Evolutionary conservation across 2,329 filamentous ascomycete species (phyloP), one percentile per base, ranked within the genome.

Genomic region (Corynespora cassiicola): DNA sequence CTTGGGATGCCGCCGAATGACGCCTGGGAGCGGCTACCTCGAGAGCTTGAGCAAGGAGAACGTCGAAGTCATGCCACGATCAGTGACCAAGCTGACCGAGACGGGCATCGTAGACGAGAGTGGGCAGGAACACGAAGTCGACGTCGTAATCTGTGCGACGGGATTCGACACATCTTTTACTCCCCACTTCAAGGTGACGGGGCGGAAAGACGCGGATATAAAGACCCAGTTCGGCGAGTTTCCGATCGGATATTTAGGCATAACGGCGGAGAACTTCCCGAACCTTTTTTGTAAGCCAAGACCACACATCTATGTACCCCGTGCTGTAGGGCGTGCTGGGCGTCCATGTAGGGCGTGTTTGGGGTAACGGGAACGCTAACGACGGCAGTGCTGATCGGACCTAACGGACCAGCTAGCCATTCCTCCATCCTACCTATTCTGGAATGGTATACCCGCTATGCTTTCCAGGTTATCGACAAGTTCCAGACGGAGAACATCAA

Each of bases 111-210:
- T 48, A 7, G 52, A 58, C 22, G 32, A 52, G 18, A 33, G 50
- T 30, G 56, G 52, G 15, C 45, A 24, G 1, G 6, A 26, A 4
- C 50, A 58, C 33, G 58, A 69, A n/a, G 63, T 73, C 33, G 71
- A 74, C 28, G 56, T 70, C 2, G 59, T 73, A 14, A 66, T 68
- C 34, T 63, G 71, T 15, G 71, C 70, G 7, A 74, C 70, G 4
- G 71, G 70, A 20, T 73, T 73, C 47, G 66, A 74, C 35, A 60
- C 56, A 8, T 58, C 50, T 3, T 63, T 52, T 47, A 41, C 53
- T 4, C 56, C 57, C 4, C 21, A 24, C n/a, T 39, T 39, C 23
- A 15, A 28, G 3, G 24, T 34, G 11, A 34, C 26, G 10, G 36
- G 36, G 10, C 31, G 30, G 11, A 34, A 34, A n/a, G 31, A 25